Evolutionary conservation across 208 protist genomes (phyloP), one percentile per base, ranked within the genome.

Genomic region (Vickermania ingenoplastis): DNA sequence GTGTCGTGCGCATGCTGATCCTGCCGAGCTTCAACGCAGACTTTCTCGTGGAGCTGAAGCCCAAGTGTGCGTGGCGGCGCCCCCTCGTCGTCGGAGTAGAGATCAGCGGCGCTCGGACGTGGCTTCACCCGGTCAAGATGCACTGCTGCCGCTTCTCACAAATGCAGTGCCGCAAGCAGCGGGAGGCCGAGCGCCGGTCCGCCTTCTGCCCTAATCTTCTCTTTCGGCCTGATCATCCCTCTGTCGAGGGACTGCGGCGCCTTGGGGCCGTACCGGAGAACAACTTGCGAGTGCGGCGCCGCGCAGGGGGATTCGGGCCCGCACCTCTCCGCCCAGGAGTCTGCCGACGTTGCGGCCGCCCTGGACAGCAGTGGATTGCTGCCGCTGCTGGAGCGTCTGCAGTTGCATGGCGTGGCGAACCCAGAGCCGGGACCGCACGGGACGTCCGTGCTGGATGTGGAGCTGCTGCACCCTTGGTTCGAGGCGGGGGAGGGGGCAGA

Each of bases 181-280:
- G 11, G 21, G 1, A 14, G 28, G 29, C 17, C 22, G 27, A 61
- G 49, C 25, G 4, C 28, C n/a, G 11, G 0, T 13, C 17, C 30
- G 24, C 27, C 2, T 92, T 86, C 69, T 92, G 84, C 58, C 84
- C 84, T 14, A 89, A 84, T 63, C 59, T 51, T 25, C 68, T 70
- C 22, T 88, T 63, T 63, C 67, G 56, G 48, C 59, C 71, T 2
- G 53, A 50, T 4, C 65, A 59, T 53, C 73, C 65, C 29, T 78
- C 69, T 1, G 61, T 53, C 17, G 64, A 61, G 1, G 80, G 57
- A 0, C 63, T 88, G 26, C 59, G 36, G 25, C 67, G 61, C 7
- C 68, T 91, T 22, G 13, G 59, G 55, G 21, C 28, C 22, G 54
- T 48, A 17, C 65, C 72, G 2, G 56, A 68, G 26, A 85, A 89